phyloP scores from a whole-genome alignment of 2,329 filamentous ascomycete genomes.

The Neofusicoccum sp. region DNA sequence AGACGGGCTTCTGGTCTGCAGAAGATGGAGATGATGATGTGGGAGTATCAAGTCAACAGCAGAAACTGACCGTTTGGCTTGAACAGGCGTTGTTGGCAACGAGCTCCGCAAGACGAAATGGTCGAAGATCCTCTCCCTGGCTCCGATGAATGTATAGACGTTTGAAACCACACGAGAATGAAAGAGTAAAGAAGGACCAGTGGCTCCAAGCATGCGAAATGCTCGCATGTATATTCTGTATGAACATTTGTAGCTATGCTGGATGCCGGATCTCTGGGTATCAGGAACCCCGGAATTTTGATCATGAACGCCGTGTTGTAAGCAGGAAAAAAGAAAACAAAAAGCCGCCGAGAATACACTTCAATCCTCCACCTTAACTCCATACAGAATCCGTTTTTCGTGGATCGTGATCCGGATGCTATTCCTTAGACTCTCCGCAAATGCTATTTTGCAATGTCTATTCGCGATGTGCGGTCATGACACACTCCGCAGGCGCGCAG shows the following conservation, averaged over 20 bases:
- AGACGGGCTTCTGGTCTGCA: not conserved
- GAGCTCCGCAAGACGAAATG: slow-evolving; percentile 91
- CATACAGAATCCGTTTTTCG: not conserved
- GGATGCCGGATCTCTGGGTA: slow-evolving; percentile 12
- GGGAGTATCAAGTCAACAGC: not conserved
- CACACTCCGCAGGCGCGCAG: not conserved
- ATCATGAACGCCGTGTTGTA: slow-evolving; percentile 13
- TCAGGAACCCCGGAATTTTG: slow-evolving; percentile 3
- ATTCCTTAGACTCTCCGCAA: not conserved
- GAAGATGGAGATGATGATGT: not conserved
- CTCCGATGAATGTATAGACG: slow-evolving; percentile 71
- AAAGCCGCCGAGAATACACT: slow-evolving; percentile 1
- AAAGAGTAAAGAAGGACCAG: not conserved
- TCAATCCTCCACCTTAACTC: not conserved
- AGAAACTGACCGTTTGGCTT: slow-evolving; percentile 22
- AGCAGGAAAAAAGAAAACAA: not conserved
- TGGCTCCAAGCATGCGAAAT: not conserved
- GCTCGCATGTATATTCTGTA: not conserved
- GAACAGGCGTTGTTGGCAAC: slow-evolving; percentile 73
- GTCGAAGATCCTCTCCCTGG: slow-evolving; percentile 97
- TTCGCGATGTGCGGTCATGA: not conserved
- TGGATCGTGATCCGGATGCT: not conserved
- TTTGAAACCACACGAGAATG: slow-evolving; percentile 18
- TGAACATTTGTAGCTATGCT: slow-evolving; percentile 10
- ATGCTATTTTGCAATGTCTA: not conserved